Base-by-base conservation (phyloP, 352 stramenopile species). In the Phytophthora tubulina region DNA sequence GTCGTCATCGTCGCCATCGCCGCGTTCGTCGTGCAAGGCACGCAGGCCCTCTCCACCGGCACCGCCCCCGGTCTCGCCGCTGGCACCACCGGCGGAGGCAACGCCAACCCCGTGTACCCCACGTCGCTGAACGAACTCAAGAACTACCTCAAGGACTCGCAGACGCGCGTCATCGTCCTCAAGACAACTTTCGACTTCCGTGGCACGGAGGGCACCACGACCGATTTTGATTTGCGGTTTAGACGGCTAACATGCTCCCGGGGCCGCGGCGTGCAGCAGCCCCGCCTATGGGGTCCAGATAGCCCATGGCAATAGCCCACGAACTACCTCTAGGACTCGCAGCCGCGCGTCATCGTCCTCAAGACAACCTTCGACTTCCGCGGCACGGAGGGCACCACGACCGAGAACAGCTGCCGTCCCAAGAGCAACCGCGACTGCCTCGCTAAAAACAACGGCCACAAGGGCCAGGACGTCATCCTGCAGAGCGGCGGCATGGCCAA, bases 401-500 rank as follows among this genome's bases (percentile, higher is more conserved):
- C 82, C 7, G 82, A 90, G 64, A 71, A 55, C 1, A 80, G 76
- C 6, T 88, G 80, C 46, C 76, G 76, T n/a, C 76, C 82, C 8
- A 70, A 79, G 38, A 82, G 58, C 62, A 77, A 73, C 21, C 73
- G 71, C 27, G 61, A 75, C 31, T 90, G 82, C 33, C 67, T 86
- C 56, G 73, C 70, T 58, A 84, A 85, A 63, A 87, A 86, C 62
- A 85, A 90, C 57, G 79, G 76, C 52, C 70, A 78, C 73, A 76
- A 84, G 64, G 72, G 76, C 38, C 82, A 90, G 48, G 76, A 90
- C 13, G 76, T 85, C 46, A 90, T 90, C 56, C 64, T 90, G 27
- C 75, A 85, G 62, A 76, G 63, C n/a, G 80, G 80, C 17, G 76
- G 73, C 48, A 87, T 86, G 72, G 57, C 67, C 56, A 88, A 82